These are phyloP conservation scores for Clarireedia paspali DNA, from an alignment of 2,329 filamentous ascomycete genomes.

Conservation along the genomic window DNA sequence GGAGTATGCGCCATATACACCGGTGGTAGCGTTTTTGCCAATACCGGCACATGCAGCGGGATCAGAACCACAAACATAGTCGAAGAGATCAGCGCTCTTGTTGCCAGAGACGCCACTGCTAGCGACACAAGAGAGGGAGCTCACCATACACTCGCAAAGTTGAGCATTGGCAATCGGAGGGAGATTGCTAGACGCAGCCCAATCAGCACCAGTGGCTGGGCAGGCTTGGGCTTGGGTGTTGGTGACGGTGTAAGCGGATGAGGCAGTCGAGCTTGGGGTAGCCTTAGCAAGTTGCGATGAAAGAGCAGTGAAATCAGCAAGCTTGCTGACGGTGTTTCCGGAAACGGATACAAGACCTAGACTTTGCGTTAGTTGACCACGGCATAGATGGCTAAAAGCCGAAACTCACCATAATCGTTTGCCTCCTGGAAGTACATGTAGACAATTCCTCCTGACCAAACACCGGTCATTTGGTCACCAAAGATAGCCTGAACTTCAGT, in stretches of 20 bases:
- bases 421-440: conserved; percentile 96
- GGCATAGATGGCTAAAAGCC: background rate
- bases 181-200: conserved; percentile 64
- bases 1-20: conserved; percentile 68
- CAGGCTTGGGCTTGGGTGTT: conserved; percentile 64
- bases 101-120: conserved; percentile 47
- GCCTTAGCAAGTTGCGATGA: conserved; percentile 62
- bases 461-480: conserved; percentile 68
- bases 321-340: conserved; percentile 53
- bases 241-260: conserved; percentile 61
- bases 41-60: conserved; percentile 59
- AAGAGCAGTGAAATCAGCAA: conserved; percentile 68
- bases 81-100: conserved; percentile 63
- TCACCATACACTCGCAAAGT: conserved; percentile 82
- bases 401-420: conserved; percentile 70
- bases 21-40: conserved; percentile 55
- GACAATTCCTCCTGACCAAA: conserved; percentile 94
- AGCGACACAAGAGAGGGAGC: conserved; percentile 64
- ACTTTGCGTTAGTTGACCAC: conserved; percentile 24
- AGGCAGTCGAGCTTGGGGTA: conserved; percentile 57
- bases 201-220: conserved; percentile 56
- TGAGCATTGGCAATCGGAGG: conserved; percentile 73
- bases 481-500: conserved; percentile 80
- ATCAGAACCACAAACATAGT: conserved; percentile 58
- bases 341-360: conserved; percentile 58